Conservation (phyloP, 441 rosid species). For the Aleurites moluccanus region DNA sequence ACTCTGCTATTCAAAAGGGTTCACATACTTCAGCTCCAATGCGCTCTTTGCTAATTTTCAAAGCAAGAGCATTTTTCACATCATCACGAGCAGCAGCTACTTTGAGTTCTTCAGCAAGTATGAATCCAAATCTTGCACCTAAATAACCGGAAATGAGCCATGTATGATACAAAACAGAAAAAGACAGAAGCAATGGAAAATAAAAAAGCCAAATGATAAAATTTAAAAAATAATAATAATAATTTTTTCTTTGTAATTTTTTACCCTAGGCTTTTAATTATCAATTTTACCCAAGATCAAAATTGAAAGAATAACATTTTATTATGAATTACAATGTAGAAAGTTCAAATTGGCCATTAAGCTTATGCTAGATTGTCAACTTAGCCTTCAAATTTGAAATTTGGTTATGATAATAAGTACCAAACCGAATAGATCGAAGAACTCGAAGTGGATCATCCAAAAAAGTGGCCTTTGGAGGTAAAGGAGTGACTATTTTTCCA, state of each 20-base stretch:
- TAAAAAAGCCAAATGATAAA: not conserved
- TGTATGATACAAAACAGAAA: not conserved
- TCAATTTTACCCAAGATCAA: no score
- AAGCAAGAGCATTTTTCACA: conserved; percentile 79
- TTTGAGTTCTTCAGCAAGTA: conserved; percentile 69
- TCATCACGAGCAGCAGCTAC: conserved; percentile 74
- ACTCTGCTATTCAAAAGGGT: no score
- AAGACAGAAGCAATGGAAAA: not conserved
- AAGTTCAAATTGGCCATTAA: no score
- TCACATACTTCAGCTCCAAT: conserved; percentile 80
- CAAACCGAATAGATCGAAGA: conserved; percentile 93
- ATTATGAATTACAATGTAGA: no score
- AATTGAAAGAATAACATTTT: no score
- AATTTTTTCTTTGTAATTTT: no score
- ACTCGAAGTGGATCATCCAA: conserved; percentile 95
- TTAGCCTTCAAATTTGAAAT: not conserved
- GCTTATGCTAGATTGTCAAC: no score
- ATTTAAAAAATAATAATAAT: no score
- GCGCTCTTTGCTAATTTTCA: conserved; percentile 92
- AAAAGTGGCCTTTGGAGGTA: conserved; percentile 75
- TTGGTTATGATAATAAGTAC: conserved; percentile 32
- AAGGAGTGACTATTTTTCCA: conserved; percentile 86
- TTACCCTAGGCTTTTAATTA: no score
- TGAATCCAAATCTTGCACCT: conserved; percentile 90
- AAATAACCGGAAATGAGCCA: conserved; percentile 15